phyloP scores from a whole-genome alignment of 305 asterid genomes.

The Fraxinus ornus region DNA sequence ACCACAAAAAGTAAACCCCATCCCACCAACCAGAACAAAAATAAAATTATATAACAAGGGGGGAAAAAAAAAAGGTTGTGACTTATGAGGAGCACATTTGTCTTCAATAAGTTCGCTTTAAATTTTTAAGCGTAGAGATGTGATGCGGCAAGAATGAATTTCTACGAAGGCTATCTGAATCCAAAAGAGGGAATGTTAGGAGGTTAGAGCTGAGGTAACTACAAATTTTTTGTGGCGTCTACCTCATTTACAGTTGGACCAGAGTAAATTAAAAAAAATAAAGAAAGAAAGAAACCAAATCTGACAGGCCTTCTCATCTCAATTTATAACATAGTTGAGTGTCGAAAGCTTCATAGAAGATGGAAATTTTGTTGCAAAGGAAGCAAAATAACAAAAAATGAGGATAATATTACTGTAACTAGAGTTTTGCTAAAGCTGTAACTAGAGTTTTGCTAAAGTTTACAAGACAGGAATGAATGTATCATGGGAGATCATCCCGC shows the following conservation, averaged over 20 bases:
- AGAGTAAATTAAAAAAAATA: not conserved
- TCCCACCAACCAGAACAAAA: not conserved
- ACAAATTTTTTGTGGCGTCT: not conserved
- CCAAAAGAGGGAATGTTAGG: not conserved
- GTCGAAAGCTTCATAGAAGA: not conserved
- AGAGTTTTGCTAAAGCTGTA: not conserved
- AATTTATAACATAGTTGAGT: not conserved
- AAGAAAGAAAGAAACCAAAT: not conserved
- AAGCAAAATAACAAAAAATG: not conserved
- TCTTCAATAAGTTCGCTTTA: not conserved
- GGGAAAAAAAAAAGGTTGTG: no score
- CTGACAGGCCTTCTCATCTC: not conserved
- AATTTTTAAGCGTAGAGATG: not conserved
- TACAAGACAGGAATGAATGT: not conserved
- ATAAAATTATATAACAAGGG: no score
- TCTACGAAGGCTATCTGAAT: not conserved
- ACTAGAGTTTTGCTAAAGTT: no score
- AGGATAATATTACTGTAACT: not conserved
- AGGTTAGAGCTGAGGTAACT: not conserved
- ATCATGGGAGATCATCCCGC: not conserved
- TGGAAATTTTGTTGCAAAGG: not conserved
- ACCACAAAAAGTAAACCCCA: not conserved
- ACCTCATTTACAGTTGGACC: not conserved
- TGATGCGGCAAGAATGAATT: not conserved
- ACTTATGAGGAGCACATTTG: not conserved